Conservation (phyloP, 306 rosid genomes). For the Cucumis sativus region Cucumber_9930_V3 NC_026655.2:23031501-23032000, state of each 20-base stretch:
- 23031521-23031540: neutral
- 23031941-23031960: neutral
- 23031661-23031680: too few species aligned
- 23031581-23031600: neutral
- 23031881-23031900: too few species aligned
- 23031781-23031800: neutral
- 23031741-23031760: neutral
- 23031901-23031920: too few species aligned
- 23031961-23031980: too few species aligned
- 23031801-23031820: neutral
- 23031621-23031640: neutral
- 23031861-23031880: too few species aligned
- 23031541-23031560: neutral
- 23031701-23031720: neutral
- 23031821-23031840: conserved; percentile 3
- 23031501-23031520: neutral
- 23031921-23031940: too few species aligned
- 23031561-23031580: neutral
- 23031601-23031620: neutral
- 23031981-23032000: too few species aligned
- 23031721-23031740: neutral
- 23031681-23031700: neutral
- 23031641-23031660: too few species aligned
- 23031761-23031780: neutral
- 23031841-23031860: neutral